Percentiles rank a stretch among this genome's conserved stretches.
phyloP scores from a whole-genome alignment of 1,139 yeast species.

The Blastobotrys indianensis region DNA sequence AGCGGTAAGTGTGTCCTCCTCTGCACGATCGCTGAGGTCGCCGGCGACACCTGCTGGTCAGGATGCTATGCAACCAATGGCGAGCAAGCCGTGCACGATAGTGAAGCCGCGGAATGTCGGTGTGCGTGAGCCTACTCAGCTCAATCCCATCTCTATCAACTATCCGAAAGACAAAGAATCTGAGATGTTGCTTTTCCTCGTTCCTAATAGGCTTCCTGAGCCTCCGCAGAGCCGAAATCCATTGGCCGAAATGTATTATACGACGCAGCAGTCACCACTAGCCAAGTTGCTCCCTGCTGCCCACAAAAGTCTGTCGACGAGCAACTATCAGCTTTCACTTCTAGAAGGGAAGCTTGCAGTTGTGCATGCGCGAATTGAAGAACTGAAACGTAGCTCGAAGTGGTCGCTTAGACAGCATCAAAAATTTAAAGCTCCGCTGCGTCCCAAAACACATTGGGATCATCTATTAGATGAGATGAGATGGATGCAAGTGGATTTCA shows the following conservation, averaged over 20 bases:
- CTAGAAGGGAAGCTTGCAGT: slow-evolving; percentile 93
- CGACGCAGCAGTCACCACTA: slow-evolving; percentile 82
- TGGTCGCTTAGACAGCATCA: slow-evolving; percentile 92
- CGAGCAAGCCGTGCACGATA: background rate
- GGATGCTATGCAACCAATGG: no score
- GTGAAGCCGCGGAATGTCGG: background rate
- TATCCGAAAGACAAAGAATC: slow-evolving; percentile 19
- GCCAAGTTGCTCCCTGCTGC: slow-evolving; percentile 76
- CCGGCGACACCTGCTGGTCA: no score
- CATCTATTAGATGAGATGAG: slow-evolving; percentile 67
- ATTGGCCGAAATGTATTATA: slow-evolving; percentile 76
- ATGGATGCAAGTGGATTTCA: slow-evolving; percentile 81
- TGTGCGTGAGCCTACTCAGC: slow-evolving; percentile 5
- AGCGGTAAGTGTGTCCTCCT: no score
- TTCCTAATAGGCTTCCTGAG: slow-evolving; percentile 34
- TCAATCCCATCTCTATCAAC: slow-evolving; percentile 16
- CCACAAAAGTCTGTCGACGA: slow-evolving; percentile 80
- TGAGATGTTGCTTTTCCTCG: slow-evolving; percentile 29
- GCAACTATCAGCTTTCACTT: slow-evolving; percentile 74
- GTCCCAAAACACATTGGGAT: slow-evolving; percentile 62
- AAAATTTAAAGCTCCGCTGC: slow-evolving; percentile 62
- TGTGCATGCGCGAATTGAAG: slow-evolving; percentile 88
- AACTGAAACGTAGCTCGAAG: slow-evolving; percentile 73
- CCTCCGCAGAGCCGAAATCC: slow-evolving; percentile 40
- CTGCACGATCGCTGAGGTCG: no score